These are phyloP conservation scores for Rhexocercosporidium sp. DNA, from an alignment of 2,329 filamentous ascomycete species.

Conservation along the genomic window DNA sequence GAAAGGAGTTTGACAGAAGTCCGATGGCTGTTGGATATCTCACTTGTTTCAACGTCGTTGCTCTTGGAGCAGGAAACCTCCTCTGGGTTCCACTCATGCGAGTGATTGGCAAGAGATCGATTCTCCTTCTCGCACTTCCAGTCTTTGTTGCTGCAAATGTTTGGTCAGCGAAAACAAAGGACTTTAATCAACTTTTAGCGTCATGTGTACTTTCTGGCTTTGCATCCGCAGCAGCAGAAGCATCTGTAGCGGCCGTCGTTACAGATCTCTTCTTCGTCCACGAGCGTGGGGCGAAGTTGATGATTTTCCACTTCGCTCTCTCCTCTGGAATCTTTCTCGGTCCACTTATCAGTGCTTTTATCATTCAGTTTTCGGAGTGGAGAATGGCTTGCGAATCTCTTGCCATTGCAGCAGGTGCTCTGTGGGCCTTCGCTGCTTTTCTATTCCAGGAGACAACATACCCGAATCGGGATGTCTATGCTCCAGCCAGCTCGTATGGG, in stretches of 20 bases:
- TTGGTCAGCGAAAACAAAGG: conserved; percentile 42
- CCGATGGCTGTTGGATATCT: conserved; percentile 33
- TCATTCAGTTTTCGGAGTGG: conserved; percentile 38
- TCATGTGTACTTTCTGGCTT: conserved; percentile 41
- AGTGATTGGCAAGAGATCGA: conserved; percentile 45
- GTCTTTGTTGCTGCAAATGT: conserved; percentile 43
- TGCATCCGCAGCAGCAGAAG: conserved; percentile 43
- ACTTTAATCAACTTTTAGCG: conserved; percentile 37
- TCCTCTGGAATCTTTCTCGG: conserved; percentile 46
- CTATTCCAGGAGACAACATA: conserved; percentile 37
- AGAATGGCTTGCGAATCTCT: conserved; percentile 38
- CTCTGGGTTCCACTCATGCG: conserved; percentile 46
- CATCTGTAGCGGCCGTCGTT: conserved; percentile 44
- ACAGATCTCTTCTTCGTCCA: conserved; percentile 45
- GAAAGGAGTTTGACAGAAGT: conserved; percentile 40
- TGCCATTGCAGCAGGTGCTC: conserved; percentile 35
- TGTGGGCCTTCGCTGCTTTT: conserved; percentile 36
- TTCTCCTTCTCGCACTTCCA: conserved; percentile 43
- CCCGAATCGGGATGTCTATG: conserved; percentile 17
- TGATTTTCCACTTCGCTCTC: conserved; percentile 46
- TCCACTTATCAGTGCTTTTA: conserved; percentile 42
- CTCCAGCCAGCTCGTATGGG: neutral
- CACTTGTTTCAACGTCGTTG: conserved; percentile 39
- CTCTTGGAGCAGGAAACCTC: conserved; percentile 44
- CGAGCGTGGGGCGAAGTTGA: conserved; percentile 45